These are phyloP conservation scores for Cystobasidium slooffiae DNA, from an alignment of 1,284 basidiomycete species.

Conservation along the genomic window DNA sequence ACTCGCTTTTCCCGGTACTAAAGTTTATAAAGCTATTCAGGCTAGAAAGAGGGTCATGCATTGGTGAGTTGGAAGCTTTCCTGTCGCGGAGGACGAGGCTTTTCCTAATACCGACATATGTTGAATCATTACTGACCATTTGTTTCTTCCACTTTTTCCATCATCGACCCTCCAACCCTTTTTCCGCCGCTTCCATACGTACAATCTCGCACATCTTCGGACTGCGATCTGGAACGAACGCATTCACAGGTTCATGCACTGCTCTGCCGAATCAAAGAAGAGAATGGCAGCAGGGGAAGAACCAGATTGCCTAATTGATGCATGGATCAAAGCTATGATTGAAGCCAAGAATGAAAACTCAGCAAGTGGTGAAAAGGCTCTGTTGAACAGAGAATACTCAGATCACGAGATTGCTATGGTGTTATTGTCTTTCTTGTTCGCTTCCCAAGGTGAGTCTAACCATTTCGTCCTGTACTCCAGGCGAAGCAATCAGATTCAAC, in stretches of 20 bases:
- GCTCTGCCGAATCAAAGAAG: constrained; percentile 78
- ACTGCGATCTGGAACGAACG: too few species aligned
- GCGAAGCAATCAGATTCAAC: too few species aligned
- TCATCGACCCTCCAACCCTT: too few species aligned
- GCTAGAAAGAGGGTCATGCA: constrained; percentile 86
- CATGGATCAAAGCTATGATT: constrained; percentile 80
- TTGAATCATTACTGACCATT: too few species aligned
- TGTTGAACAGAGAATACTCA: constrained; percentile 74
- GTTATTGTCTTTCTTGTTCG: constrained; percentile 91
- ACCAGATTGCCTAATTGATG: constrained; percentile 87
- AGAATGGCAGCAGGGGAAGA: constrained; percentile 78
- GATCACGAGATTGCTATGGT: constrained; percentile 97
- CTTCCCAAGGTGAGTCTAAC: constrained; percentile 67
- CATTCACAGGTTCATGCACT: constrained; percentile 65
- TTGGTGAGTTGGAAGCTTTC: constrained; percentile 59
- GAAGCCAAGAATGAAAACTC: constrained; percentile 60
- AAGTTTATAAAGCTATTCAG: constrained; percentile 92
- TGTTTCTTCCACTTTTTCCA: too few species aligned
- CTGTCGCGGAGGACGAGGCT: too few species aligned
- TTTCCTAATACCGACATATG: too few species aligned
- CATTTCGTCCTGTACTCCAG: not conserved
- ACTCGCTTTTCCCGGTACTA: constrained; percentile 91
- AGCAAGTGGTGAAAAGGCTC: constrained; percentile 57
- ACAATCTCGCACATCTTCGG: too few species aligned
- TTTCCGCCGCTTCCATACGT: too few species aligned